Conservation (phyloP, 305 asterid species). For the Fraxinus velutina region DNA sequence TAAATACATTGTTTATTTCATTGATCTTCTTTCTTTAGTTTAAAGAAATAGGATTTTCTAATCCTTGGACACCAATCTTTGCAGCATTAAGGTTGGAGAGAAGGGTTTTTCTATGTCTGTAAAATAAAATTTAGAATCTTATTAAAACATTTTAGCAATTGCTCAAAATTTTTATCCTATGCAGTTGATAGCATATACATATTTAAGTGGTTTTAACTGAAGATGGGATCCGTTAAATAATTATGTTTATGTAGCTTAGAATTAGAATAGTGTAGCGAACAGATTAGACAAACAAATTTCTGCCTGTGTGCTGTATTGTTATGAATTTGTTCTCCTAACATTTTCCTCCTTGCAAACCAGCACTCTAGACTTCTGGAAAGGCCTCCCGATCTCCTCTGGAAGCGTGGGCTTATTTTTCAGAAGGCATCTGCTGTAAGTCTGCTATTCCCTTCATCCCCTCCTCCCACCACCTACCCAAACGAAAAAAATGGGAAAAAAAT, state of each 20-base stretch:
- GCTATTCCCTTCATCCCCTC: slow-evolving; percentile 13
- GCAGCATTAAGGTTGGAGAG: background rate
- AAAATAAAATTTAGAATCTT: background rate
- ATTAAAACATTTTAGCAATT: background rate
- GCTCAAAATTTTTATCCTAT: background rate
- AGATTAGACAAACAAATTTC: slow-evolving; percentile 7
- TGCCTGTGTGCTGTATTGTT: slow-evolving; percentile 17
- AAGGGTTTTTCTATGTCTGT: background rate
- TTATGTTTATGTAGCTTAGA: background rate
- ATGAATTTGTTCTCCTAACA: slow-evolving; percentile 21
- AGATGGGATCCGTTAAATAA: background rate
- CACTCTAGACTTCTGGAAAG: slow-evolving; percentile 77
- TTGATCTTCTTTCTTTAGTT: background rate
- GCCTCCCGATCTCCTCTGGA: slow-evolving; percentile 84
- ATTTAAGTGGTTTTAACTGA: background rate
- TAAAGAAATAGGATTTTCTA: background rate
- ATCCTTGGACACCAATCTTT: background rate
- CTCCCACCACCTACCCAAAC: background rate
- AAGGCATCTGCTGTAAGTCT: slow-evolving; percentile 67
- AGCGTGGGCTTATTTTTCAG: slow-evolving; percentile 70
- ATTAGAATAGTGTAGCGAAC: slow-evolving; percentile 18
- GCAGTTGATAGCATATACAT: background rate
- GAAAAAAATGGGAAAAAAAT: background rate
- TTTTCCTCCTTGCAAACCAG: slow-evolving; percentile 42
- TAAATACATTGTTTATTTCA: background rate